Conservation (phyloP, 495 filamentous ascomycete species). For the Lichina pygmaea region DNA sequence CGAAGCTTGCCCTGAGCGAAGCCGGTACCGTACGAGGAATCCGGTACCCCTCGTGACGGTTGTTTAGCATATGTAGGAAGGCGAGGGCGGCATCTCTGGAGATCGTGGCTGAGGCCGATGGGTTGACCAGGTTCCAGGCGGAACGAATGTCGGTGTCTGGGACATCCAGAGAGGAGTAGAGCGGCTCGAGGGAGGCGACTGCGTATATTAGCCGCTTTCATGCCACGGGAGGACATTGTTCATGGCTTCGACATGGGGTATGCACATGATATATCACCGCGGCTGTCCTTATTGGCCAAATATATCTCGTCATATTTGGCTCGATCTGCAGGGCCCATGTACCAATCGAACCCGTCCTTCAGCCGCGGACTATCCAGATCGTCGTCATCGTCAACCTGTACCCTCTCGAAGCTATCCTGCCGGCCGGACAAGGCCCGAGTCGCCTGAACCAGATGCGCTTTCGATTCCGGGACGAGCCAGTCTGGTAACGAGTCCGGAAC, state of each 20-base stretch:
- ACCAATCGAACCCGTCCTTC: conserved; percentile 97
- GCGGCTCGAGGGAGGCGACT: conserved; percentile 57
- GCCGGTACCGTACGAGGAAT: conserved; percentile 85
- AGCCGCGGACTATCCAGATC: conserved; percentile 49
- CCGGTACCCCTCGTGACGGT: conserved; percentile 80
- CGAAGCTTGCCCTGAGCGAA: conserved; percentile 69
- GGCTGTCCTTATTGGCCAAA: conserved; percentile 56
- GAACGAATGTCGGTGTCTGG: conserved; percentile 83
- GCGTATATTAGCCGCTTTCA: neutral
- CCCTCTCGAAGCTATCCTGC: conserved; percentile 53
- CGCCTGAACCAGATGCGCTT: conserved; percentile 85
- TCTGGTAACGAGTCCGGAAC: conserved; percentile 66
- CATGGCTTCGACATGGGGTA: conserved; percentile 1
- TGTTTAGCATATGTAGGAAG: conserved; percentile 87
- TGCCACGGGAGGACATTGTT: neutral
- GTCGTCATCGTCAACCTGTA: conserved; percentile 34
- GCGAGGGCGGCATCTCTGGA: conserved; percentile 85
- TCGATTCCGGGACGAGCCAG: conserved; percentile 90
- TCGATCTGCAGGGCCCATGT: conserved; percentile 81
- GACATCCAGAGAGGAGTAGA: conserved; percentile 80
- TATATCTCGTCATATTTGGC: conserved; percentile 91
- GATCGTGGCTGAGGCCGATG: conserved; percentile 45
- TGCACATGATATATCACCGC: conserved; percentile 64
- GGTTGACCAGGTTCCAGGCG: conserved; percentile 95
- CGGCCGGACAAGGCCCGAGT: conserved; percentile 50